phyloP scores from a whole-genome alignment of 2,329 filamentous ascomycete genomes.

The Byssoonygena ceratinophila region DNA sequence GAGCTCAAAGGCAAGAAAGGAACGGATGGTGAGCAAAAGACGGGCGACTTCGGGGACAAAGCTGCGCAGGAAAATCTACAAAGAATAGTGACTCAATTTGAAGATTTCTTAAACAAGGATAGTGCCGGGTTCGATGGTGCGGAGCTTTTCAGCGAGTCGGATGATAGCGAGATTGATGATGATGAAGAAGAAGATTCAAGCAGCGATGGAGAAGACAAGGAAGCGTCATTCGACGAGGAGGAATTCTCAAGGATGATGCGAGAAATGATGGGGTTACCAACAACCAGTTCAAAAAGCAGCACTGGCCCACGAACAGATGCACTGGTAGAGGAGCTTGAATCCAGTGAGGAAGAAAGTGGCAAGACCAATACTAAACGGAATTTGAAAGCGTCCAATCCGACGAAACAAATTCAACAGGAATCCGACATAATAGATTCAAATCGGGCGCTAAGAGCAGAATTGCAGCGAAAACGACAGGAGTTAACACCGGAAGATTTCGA shows the following conservation, averaged over 20 bases:
- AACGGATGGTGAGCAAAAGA: constrained; percentile 16
- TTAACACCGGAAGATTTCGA: neutral
- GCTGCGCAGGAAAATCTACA: constrained; percentile 51
- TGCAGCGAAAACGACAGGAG: neutral
- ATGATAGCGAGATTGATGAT: constrained; percentile 43
- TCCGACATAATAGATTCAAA: constrained; percentile 16
- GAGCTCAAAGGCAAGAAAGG: constrained; percentile 52
- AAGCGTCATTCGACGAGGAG: constrained; percentile 70
- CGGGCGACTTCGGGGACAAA: constrained; percentile 37
- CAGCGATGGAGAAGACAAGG: constrained; percentile 60
- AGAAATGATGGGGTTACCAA: constrained; percentile 70
- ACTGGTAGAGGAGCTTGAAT: constrained; percentile 11
- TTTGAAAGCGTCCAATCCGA: neutral
- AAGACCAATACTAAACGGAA: constrained; percentile 35
- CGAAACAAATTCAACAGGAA: constrained; percentile 33
- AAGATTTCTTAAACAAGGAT: constrained; percentile 80
- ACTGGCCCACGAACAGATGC: constrained; percentile 15
- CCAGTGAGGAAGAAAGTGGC: constrained; percentile 40
- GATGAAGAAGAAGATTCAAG: constrained; percentile 46
- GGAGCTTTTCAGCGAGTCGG: constrained; percentile 57
- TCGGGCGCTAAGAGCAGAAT: constrained; percentile 2
- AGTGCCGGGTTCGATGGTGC: constrained; percentile 69
- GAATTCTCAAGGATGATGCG: constrained; percentile 82
- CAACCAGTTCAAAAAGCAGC: constrained; percentile 23
- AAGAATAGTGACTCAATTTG: constrained; percentile 89